Base-by-base conservation (phyloP, 148 eudicot species). In the Vaccinium myrtillus region DNA sequence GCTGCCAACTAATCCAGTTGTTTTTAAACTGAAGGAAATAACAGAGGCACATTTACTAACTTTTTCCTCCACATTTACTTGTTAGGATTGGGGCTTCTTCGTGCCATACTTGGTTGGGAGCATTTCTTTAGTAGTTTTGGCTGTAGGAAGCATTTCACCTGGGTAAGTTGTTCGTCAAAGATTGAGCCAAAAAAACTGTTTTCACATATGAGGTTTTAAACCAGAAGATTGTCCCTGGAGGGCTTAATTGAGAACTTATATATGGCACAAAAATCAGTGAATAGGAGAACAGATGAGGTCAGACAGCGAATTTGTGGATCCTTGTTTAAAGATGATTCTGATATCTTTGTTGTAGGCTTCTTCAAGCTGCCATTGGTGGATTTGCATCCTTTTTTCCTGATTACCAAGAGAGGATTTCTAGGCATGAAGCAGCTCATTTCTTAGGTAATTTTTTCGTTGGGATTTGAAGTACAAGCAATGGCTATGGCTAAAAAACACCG, bases 381-480 rank as follows among this genome's bases (percentile, higher is more conserved):
- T 96, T 94, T 86, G 94, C 99, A 36, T 78, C 92, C 30, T 79
- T 92, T 84, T 95, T 95, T 77, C 96, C 98, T 83, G 99, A 96
- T 87, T 94, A 96, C 85, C 94, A 96, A 75, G 99, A 96, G 46
- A 91, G 99, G 88, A 89, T 93, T 86, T 93, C 96, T 86, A 92
- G 93, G 86, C 99, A 96, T 89, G 99, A 96, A 93, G 98, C 99
- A 21, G 98, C 98, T 83, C 99, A 96, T 81, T 96, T 96, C 85
- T 86, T 96, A 85, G 96, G 99, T 96, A 87, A 76, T 53, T 77
- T 83, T 58, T 82, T 65, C 78, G 39, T 27, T 32, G 36, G 30
- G 79, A 55, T 30, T 32, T 58, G 7, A 21, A 6, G 9, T n/a
- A 2, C 48, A 81, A 81, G n/a, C 74, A 39, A 43, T 46, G n/a